Percentiles rank a stretch among this genome's conserved stretches.
Evolutionary conservation across 2,329 filamentous ascomycete species (phyloP).

Genomic region (Scopulariopsis brevicaulis): DNA sequence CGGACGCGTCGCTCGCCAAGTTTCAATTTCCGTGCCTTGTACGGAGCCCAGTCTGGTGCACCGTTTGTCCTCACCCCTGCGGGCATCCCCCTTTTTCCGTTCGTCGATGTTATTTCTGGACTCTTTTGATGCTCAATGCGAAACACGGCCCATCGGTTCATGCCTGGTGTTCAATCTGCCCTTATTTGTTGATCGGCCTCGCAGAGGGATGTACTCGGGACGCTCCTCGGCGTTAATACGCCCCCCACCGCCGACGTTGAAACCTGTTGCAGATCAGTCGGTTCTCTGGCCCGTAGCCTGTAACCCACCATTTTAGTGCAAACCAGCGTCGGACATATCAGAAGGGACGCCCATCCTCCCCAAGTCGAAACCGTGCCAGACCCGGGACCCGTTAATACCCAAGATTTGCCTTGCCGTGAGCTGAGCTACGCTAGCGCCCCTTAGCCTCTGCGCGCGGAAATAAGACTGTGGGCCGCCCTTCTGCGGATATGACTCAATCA

Average conservation of each 20-base stretch:
- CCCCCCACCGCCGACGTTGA: not conserved
- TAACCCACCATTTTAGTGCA: no score
- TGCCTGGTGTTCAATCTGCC: not conserved
- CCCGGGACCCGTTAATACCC: no score
- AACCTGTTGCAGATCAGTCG: not conserved
- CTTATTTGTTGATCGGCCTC: not conserved
- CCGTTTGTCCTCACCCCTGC: not conserved
- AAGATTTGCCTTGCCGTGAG: not conserved
- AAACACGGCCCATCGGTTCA: slow-evolving; percentile 1
- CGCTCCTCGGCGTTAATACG: not conserved
- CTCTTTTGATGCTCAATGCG: not conserved
- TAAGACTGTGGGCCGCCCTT: not conserved
- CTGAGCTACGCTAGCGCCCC: not conserved
- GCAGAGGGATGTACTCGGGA: not conserved
- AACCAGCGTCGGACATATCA: no score
- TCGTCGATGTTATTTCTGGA: not conserved
- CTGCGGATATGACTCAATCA: not conserved
- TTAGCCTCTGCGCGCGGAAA: not conserved
- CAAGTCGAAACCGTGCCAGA: no score
- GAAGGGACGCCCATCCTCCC: no score
- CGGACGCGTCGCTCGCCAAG: no score
- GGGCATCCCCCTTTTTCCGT: not conserved
- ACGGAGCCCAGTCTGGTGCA: not conserved
- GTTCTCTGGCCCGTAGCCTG: no score
- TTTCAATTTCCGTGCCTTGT: not conserved